A percentile compares a stretch with the other conserved stretches of the same genome.
Conservation (phyloP, 768 basidiomycete genomes). For the Calocera viscosa region DNA sequence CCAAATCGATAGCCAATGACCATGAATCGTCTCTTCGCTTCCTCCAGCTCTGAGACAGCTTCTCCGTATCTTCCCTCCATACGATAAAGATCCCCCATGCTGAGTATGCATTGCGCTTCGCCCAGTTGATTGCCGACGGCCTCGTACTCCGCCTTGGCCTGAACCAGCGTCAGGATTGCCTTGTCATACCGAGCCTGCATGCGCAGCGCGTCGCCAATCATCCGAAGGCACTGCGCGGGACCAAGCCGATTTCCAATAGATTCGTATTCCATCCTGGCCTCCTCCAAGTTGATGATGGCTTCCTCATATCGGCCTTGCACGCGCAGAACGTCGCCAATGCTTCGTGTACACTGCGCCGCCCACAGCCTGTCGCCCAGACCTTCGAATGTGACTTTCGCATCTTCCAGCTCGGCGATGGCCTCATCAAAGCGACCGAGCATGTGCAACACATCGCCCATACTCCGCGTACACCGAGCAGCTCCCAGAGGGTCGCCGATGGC, state of each 20-base stretch:
- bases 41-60: background rate
- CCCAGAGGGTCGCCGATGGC: background rate
- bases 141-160: background rate
- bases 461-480: background rate
- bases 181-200: background rate
- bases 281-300: background rate
- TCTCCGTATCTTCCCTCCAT: background rate
- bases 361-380: background rate
- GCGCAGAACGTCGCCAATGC: background rate
- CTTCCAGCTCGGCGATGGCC: background rate
- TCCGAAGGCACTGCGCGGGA: background rate
- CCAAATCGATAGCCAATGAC: background rate
- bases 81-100: background rate
- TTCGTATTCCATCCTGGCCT: background rate
- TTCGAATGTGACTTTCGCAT: background rate
- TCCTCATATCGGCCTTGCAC: background rate
- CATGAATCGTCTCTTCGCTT: background rate
- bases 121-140: background rate
- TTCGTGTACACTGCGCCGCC: background rate
- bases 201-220: background rate
- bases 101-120: background rate
- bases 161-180: background rate
- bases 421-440: background rate
- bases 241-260: background rate
- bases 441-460: background rate